Conservation (phyloP, 2,329 filamentous ascomycete genomes). For the Septoria petroselini region DNA sequence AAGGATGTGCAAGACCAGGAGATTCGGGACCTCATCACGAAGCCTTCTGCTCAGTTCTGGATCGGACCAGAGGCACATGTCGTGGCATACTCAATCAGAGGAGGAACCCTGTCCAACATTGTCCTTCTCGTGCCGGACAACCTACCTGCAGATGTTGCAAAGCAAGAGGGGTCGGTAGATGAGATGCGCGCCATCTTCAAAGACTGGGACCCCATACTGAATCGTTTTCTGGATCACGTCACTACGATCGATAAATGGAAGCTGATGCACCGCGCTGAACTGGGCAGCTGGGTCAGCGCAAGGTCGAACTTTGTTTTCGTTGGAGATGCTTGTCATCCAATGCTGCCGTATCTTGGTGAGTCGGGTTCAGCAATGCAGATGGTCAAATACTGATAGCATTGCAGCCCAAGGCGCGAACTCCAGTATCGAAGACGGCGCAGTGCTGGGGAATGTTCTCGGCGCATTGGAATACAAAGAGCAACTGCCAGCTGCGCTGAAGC, state of each 20-base stretch:
- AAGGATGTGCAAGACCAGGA: conserved; percentile 53
- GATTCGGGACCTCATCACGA: conserved; percentile 53
- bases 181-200: conserved; percentile 61
- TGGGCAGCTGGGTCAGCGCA: conserved; percentile 56
- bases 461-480: conserved; percentile 45
- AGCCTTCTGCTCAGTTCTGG: conserved; percentile 60
- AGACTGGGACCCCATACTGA: conserved; percentile 62
- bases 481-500: conserved; percentile 41
- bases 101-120: conserved; percentile 61
- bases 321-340: conserved; percentile 58
- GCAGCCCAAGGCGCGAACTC: conserved; percentile 65
- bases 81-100: conserved; percentile 60
- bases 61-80: conserved; percentile 60
- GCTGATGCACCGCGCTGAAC: conserved; percentile 57
- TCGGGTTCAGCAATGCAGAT: too few species aligned
- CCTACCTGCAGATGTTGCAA: conserved; percentile 53
- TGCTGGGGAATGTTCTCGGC: conserved; percentile 58
- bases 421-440: conserved; percentile 65
- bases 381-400: too few species aligned
- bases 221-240: conserved; percentile 50
- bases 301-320: conserved; percentile 51
- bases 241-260: conserved; percentile 66
- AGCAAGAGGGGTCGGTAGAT: conserved; percentile 53
- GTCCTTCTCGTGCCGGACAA: conserved; percentile 65
- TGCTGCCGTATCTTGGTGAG: conserved; percentile 36